Evolutionary conservation across 179 eudicot species (phyloP), one percentile per base, ranked within the genome.

Genomic region (Silene vulgaris): DNA sequence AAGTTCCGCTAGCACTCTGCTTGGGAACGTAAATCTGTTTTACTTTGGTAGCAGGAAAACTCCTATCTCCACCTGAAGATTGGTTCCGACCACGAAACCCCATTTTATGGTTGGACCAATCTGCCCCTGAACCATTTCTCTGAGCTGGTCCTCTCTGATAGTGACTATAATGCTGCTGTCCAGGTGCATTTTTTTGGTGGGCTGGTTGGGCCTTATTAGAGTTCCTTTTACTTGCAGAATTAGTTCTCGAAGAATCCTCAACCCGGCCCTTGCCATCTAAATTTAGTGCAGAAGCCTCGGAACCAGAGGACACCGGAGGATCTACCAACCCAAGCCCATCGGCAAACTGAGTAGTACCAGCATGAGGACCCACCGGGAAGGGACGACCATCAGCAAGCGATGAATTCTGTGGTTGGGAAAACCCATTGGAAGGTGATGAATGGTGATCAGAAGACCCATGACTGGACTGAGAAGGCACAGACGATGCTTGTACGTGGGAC

Each of bases 11-110:
- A 7, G 70, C 74, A 28, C 82, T 80, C 84, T 88, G 99, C 82
- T 95, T 95, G 52, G 97, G 90, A 74, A 95, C 99, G 74, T 95
- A 95, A 56, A 95, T 84, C 81, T 95, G 99, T 81, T 90, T 92
- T 72, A 92, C 82, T 76, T 92, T 95, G 26, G 89, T 63, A 17
- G 85, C 69, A 45, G 89, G 85, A 21, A 82, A 87, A 73, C 76
- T 83, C 83, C 89, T 88, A 16, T 90, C 98, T n/a, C 86, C 76
- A 59, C 86, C 89, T 16, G 80, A 29, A 23, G 91, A 85, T 20
- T 89, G 86, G 82, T 83, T 89, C 80, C 93, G 83, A 78, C 90
- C 97, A 20, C 91, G 91, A 81, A 87, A 90, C 19, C 96, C 93
- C 84, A 78, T 81, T 84, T 89, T 89, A 56, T 93, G 91, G 59